phyloP scores from a whole-genome alignment of 106 monocot genomes.

The Apostasia ramifera region DNA sequence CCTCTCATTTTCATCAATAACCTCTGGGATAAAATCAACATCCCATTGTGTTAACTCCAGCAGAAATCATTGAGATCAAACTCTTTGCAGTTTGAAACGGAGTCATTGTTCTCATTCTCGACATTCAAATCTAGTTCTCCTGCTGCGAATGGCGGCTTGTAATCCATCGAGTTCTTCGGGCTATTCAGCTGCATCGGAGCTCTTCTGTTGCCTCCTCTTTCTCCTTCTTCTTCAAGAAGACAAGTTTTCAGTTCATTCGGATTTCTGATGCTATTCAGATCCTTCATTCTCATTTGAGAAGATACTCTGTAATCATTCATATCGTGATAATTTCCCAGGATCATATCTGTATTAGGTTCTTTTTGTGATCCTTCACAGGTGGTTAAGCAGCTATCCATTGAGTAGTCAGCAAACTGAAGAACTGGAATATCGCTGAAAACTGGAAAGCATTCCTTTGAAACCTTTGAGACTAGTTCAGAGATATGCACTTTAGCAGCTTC shows the following conservation, averaged over 20 bases:
- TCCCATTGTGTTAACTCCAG: slow-evolving; percentile 15
- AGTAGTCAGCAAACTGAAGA: slow-evolving; percentile 27
- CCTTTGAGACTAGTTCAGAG: slow-evolving; percentile 45
- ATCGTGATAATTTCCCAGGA: slow-evolving; percentile 3
- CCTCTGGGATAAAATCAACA: background rate
- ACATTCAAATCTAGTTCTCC: slow-evolving; percentile 59
- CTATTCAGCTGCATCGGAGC: slow-evolving; percentile 15
- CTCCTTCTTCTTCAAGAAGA: slow-evolving; percentile 15
- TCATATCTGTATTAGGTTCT: slow-evolving; percentile 33
- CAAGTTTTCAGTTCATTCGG: background rate
- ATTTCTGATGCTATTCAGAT: background rate
- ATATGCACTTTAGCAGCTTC: slow-evolving; percentile 45
- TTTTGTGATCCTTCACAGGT: slow-evolving; percentile 53
- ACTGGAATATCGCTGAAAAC: slow-evolving; percentile 14
- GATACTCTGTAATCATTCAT: slow-evolving; percentile 15
- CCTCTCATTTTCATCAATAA: too few species aligned
- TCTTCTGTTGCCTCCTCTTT: slow-evolving; percentile 8
- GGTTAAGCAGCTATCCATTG: slow-evolving; percentile 77
- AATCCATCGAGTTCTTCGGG: slow-evolving; percentile 18
- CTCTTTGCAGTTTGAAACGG: slow-evolving; percentile 9
- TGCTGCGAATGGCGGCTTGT: slow-evolving; percentile 13
- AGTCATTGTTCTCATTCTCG: slow-evolving; percentile 19
- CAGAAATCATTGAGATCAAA: slow-evolving; percentile 46
- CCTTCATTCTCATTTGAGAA: slow-evolving; percentile 16
- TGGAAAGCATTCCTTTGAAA: slow-evolving; percentile 41